Percentiles rank a stretch among this genome's conserved stretches.
phyloP scores from a whole-genome alignment of 1,139 yeast species.

The Yamadazyma mexicana region DNA sequence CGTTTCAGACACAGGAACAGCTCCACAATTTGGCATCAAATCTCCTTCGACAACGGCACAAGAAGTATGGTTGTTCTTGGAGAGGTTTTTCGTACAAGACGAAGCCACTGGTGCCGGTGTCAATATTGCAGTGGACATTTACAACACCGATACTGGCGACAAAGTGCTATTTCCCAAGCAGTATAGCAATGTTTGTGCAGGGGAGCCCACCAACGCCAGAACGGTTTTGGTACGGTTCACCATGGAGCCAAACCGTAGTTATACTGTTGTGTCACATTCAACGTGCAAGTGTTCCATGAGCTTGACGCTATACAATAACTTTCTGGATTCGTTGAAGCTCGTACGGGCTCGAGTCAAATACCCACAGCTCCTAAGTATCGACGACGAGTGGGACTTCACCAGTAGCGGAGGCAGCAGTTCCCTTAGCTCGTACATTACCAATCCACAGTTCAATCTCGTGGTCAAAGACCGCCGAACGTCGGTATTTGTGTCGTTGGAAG shows the following conservation, averaged over 20 bases:
- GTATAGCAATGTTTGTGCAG: constrained; percentile 23
- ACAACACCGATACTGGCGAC: constrained; percentile 31
- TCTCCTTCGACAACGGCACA: constrained; percentile 31
- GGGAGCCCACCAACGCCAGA: constrained; percentile 31
- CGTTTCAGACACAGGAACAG: not conserved
- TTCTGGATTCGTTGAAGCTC: constrained; percentile 21
- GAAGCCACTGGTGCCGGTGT: constrained; percentile 12
- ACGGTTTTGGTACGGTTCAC: constrained; percentile 23
- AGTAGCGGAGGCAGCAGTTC: constrained; percentile 62
- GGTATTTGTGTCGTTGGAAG: constrained; percentile 25
- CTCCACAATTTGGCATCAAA: constrained; percentile 24
- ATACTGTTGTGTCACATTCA: constrained; percentile 27
- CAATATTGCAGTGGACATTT: constrained; percentile 30
- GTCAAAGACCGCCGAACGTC: constrained; percentile 17
- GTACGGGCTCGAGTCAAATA: constrained; percentile 25
- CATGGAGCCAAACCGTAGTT: constrained; percentile 25
- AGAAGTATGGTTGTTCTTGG: constrained; percentile 54
- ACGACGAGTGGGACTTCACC: constrained; percentile 50
- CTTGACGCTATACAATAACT: constrained; percentile 34
- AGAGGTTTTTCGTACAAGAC: constrained; percentile 27
- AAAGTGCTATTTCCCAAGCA: constrained; percentile 29
- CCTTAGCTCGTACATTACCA: constrained; percentile 47
- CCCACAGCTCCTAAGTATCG: constrained; percentile 19
- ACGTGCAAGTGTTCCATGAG: constrained; percentile 32
- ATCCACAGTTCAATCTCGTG: constrained; percentile 59